Evolutionary conservation across 768 basidiomycete species (phyloP).

Genomic region (Cystofilobasidium bisporidii): DNA sequence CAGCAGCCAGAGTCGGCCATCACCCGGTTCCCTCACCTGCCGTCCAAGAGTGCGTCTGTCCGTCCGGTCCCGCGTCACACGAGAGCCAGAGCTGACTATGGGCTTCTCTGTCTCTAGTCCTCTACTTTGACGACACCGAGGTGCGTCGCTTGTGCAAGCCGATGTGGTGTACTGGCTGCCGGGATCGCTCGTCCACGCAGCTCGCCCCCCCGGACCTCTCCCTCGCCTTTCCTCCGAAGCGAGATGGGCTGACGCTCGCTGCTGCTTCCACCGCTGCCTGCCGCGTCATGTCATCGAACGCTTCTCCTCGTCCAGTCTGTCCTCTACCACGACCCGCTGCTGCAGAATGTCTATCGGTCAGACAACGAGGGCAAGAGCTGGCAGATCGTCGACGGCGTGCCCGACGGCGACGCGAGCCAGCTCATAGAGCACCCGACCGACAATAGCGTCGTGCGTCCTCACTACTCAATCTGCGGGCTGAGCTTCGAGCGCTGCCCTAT

Average conservation of each 20-base stretch:
- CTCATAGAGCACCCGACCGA: slow-evolving; percentile 82
- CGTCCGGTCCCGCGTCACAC: background rate
- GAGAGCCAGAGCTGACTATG: too few relatives aligned
- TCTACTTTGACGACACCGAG: slow-evolving; percentile 87
- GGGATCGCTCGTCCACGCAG: background rate
- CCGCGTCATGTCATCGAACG: too few relatives aligned
- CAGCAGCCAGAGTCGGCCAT: slow-evolving; percentile 21
- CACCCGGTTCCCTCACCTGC: slow-evolving; percentile 22
- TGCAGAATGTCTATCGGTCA: slow-evolving; percentile 65
- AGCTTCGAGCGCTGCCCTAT: background rate
- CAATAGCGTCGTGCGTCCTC: slow-evolving; percentile 53
- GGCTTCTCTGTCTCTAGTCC: slow-evolving; percentile 41
- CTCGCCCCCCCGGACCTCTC: too few relatives aligned
- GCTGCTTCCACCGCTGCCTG: background rate
- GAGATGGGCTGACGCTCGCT: background rate
- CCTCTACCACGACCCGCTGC: slow-evolving; percentile 68
- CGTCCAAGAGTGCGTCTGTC: slow-evolving; percentile 19
- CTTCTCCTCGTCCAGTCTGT: slow-evolving; percentile 45
- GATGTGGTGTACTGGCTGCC: background rate
- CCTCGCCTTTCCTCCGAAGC: background rate
- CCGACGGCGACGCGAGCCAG: slow-evolving; percentile 54
- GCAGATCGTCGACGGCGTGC: slow-evolving; percentile 47
- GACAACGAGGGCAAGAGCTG: slow-evolving; percentile 76
- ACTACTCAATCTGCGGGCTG: too few relatives aligned
- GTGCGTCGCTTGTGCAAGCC: slow-evolving; percentile 45